A percentile compares a stretch with the other conserved stretches of the same genome.
Conservation (phyloP, 2,329 filamentous ascomycete genomes). For the Phyllosticta capitalensis region DNA sequence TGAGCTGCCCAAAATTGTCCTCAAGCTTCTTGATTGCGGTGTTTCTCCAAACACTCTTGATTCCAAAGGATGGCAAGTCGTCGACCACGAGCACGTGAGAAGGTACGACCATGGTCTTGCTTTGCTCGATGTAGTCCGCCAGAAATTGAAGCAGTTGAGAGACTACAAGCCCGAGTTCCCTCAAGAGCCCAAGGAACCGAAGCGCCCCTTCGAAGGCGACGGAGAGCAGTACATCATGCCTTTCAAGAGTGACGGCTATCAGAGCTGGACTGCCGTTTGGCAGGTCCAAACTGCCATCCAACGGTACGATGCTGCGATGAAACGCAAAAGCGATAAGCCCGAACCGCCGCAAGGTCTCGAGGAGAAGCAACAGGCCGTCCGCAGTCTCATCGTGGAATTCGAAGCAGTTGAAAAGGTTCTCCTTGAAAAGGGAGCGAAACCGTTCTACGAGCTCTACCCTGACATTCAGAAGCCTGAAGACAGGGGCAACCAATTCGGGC, state of each 20-base stretch:
- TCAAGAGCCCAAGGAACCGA: not conserved
- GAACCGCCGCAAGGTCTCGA: conserved; percentile 20
- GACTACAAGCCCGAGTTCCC: conserved; percentile 25
- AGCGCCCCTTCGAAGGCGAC: conserved; percentile 17
- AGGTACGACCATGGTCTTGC: conserved; percentile 32
- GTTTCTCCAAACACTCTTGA: conserved; percentile 57
- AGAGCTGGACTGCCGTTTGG: conserved; percentile 44
- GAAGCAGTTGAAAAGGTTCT: conserved; percentile 47
- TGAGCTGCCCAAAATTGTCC: conserved; percentile 43
- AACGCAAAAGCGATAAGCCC: conserved; percentile 16
- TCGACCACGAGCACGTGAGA: conserved; percentile 26
- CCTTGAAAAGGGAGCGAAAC: conserved; percentile 52
- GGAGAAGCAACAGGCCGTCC: conserved; percentile 50
- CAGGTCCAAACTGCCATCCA: conserved; percentile 30
- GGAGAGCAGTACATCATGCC: conserved; percentile 28
- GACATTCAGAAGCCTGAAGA: conserved; percentile 12
- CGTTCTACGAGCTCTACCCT: conserved; percentile 56
- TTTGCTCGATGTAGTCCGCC: conserved; percentile 51
- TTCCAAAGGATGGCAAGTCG: conserved; percentile 20
- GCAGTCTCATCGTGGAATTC: conserved; percentile 42
- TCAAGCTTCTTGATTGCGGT: conserved; percentile 52
- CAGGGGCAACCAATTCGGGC: not conserved
- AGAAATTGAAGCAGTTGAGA: conserved; percentile 42
- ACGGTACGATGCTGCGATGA: conserved; percentile 26
- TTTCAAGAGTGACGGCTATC: conserved; percentile 49